phyloP scores from a whole-genome alignment of 202 grass and related monocot species.

The Eragrostis tef region DNA sequence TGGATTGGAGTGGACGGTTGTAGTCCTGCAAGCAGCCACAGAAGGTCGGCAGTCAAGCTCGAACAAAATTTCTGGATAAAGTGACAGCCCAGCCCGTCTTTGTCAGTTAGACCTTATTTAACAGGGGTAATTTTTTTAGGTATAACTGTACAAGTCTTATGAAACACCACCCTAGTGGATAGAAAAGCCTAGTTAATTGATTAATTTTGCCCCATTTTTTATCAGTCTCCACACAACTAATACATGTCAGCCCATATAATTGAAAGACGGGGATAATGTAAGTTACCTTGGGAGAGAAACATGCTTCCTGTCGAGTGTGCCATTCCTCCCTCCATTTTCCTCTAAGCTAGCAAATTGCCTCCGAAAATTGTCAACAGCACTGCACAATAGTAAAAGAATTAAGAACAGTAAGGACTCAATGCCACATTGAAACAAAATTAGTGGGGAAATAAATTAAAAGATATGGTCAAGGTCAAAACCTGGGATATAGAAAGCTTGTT shows the following conservation, averaged over 20 bases:
- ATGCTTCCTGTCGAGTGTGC: conserved; percentile 71
- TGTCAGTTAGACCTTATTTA: not conserved
- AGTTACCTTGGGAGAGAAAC: conserved; percentile 87
- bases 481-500: conserved; percentile 85
- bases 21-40: conserved; percentile 57
- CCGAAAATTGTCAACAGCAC: conserved; percentile 86
- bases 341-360: conserved; percentile 89
- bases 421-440: conserved; percentile 13
- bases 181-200: conserved; percentile 22
- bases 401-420: conserved; percentile 35
- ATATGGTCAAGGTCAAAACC: conserved; percentile 49
- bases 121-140: conserved; percentile 1
- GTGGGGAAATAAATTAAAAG: not conserved
- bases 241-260: conserved; percentile 16
- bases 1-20: conserved; percentile 62
- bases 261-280: not conserved
- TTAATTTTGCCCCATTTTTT: not conserved
- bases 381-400: conserved; percentile 46
- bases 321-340: conserved; percentile 70
- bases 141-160: conserved; percentile 20
- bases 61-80: not conserved
- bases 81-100: not conserved
- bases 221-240: conserved; percentile 20
- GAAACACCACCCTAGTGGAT: not conserved
- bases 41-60: conserved; percentile 32